Evolutionary conservation across 2,329 filamentous ascomycete genomes (phyloP), one percentile per base, ranked within the genome.

Genomic region (Ascomycota sp.): DNA sequence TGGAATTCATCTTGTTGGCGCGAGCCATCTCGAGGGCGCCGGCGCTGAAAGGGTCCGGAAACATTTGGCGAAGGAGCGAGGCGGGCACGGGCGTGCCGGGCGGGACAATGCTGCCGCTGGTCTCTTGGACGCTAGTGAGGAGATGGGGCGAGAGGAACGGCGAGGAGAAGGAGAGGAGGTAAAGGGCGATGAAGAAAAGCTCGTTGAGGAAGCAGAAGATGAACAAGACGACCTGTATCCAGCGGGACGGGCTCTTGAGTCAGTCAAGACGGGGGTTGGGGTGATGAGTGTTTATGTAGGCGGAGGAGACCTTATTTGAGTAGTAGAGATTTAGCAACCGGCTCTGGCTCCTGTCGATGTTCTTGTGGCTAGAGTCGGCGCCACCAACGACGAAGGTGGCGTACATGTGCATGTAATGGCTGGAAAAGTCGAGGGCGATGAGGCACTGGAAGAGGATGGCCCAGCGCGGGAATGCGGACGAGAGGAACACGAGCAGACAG

Each of bases 341-440:
- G 60, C 81, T 93, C 51, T 83, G 65, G 49, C 69, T 79, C 54
- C 78, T 75, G 48, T 92, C 82, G 30, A 98, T 75, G 43, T 79
- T 85, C 71, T 98, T 98, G 61, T 98, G 89, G 59, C 83, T 75
- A 38, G 57, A 80, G 42, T 73, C 69, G 31, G 70, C 65, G 31
- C 81, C 82, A 31, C 78, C 82, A 71, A 93, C 89, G 39, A 75
- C 75, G 45, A 94, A 61, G 1, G 83, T 93, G 9, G 85, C 81
- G 50, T 92, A 95, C 89, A 98, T 98, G 59, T 98, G 89, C 63
- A 95, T 86, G 51, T 95, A 98, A 55, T 98, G 89, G 51, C 83
- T 93, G 20, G 89, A 79, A 39, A 98, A 66, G 54, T 98, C 89
- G 43, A 98, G 59, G 32, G 77, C 78, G 52, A 98, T 93, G 46